Conservation (phyloP, 2,329 filamentous ascomycete genomes). For the Verticillium tricorpus region DNA sequence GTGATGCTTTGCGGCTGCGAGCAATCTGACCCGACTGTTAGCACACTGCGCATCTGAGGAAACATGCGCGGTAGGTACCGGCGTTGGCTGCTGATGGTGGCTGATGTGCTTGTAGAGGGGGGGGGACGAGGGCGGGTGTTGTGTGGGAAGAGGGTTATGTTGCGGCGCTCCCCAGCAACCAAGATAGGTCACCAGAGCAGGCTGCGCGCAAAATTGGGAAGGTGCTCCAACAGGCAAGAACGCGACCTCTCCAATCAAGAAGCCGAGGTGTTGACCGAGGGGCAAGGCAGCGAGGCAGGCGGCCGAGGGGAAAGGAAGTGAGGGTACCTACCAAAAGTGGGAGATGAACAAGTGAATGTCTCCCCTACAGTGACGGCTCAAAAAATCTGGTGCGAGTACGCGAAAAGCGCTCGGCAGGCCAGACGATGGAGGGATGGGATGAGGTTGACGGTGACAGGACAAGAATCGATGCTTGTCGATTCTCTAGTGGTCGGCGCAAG, state of each 20-base stretch:
- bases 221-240: background rate
- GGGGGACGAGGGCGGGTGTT: too few species aligned
- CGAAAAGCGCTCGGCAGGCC: background rate
- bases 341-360: constrained; percentile 99
- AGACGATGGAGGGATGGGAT: background rate
- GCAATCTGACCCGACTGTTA: background rate
- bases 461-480: background rate
- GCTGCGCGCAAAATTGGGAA: background rate
- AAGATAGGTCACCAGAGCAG: background rate
- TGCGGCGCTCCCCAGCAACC: background rate
- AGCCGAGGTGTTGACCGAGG: background rate
- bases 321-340: constrained; percentile 58
- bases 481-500: background rate
- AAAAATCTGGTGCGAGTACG: constrained; percentile 1
- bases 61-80: background rate
- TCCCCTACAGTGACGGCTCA: constrained; percentile 61
- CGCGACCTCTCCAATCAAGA: background rate
- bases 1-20: background rate
- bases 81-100: background rate
- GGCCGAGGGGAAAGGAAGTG: constrained; percentile 15
- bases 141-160: constrained; percentile 7
- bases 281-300: background rate
- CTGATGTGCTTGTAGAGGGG: background rate
- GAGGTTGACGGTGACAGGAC: background rate
- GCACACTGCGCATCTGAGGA: background rate